Conservation (phyloP, 345 rosid species). For the Euphorbia pulcherrima region DNA sequence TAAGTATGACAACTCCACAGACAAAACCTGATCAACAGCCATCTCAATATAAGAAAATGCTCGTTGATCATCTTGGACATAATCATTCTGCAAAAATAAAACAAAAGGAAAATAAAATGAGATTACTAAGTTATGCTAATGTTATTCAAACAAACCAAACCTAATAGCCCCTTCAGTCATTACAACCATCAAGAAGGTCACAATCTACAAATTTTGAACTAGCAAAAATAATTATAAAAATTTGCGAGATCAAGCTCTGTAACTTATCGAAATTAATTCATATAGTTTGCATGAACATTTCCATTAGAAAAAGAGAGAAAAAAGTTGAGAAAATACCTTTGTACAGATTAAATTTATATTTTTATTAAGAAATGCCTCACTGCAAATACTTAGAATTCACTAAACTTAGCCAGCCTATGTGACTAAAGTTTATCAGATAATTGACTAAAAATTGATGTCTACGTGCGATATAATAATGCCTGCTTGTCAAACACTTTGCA, state of each 20-base stretch:
- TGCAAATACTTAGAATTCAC: background rate
- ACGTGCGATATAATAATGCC: background rate
- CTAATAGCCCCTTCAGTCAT: background rate
- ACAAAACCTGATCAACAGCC: slow-evolving; percentile 84
- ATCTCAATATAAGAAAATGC: slow-evolving; percentile 86
- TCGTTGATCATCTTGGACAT: slow-evolving; percentile 77
- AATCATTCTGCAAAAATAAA: slow-evolving; percentile 49
- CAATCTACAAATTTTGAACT: background rate
- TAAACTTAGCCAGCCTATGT: background rate
- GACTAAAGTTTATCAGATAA: background rate
- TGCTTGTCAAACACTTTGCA: background rate
- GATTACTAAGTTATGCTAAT: slow-evolving; percentile 4
- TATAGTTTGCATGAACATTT: background rate
- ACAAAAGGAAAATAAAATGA: background rate
- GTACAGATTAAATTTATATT: background rate
- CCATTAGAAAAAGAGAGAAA: background rate
- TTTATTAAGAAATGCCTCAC: background rate
- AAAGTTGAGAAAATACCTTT: background rate
- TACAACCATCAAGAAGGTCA: background rate
- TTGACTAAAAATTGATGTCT: background rate
- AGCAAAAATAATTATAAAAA: background rate
- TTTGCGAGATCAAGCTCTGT: background rate
- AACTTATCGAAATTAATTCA: background rate
- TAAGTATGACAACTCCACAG: background rate
- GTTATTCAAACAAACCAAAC: background rate